Evolutionary conservation across 345 rosid genomes (phyloP).

Genomic region (Eucalyptus marginata): DNA sequence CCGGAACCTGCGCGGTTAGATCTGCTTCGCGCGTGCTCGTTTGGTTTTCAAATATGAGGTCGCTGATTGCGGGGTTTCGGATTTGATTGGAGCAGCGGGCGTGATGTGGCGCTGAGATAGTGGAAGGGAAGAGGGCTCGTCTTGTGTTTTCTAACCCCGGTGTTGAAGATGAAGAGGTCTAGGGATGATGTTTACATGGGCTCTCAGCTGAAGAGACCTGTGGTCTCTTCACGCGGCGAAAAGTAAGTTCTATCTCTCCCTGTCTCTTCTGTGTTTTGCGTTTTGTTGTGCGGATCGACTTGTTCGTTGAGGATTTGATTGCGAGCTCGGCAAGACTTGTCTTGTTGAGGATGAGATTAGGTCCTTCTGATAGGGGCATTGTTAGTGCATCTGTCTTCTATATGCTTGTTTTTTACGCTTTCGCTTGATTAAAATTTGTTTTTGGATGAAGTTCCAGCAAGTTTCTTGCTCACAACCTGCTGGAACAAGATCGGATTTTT

Average conservation of each 20-base stretch:
- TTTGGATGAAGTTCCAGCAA: not conserved
- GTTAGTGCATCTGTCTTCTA: not conserved
- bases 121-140: not conserved
- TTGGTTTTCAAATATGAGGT: not conserved
- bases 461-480: not conserved
- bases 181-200: slow-evolving; percentile 61
- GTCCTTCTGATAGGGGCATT: not conserved
- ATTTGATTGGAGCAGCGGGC: slow-evolving; percentile 15
- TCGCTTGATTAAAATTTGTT: not conserved
- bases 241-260: slow-evolving; percentile 30
- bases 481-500: not conserved
- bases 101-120: slow-evolving; percentile 19
- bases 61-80: slow-evolving; percentile 8
- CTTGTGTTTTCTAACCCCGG: not conserved
- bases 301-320: not conserved
- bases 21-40: slow-evolving; percentile 25
- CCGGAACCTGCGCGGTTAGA: slow-evolving; percentile 16
- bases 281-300: not conserved
- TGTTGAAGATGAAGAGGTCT: slow-evolving; percentile 55
- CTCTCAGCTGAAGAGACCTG: slow-evolving; percentile 51
- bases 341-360: slow-evolving; percentile 4
- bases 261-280: not conserved
- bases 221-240: slow-evolving; percentile 59
- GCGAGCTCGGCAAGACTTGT: not conserved
- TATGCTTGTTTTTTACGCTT: not conserved